A percentile compares a stretch with the other conserved stretches of the same genome.
Conservation (phyloP, 192 early-diverging fungal genomes). For the Phycomyces blakesleeanus region DNA sequence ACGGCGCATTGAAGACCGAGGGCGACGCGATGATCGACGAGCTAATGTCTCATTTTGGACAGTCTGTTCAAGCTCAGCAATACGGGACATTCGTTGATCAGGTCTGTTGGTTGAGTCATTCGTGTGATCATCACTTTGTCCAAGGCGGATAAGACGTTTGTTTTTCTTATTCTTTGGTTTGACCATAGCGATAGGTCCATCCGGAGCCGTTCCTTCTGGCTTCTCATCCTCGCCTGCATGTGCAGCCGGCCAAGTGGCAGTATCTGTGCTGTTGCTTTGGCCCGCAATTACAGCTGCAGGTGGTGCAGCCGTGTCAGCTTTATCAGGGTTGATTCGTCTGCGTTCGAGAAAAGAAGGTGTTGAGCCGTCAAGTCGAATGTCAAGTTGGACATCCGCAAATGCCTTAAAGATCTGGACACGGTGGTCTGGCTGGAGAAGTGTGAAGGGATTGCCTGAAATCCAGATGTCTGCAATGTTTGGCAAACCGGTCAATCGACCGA, state of each 20-base stretch:
- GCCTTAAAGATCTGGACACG: slow-evolving; percentile 46
- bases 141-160: slow-evolving; percentile 30
- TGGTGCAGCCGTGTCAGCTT: neutral
- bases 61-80: slow-evolving; percentile 3
- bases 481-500: slow-evolving; percentile 44
- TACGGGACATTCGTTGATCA: slow-evolving; percentile 16
- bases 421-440: slow-evolving; percentile 41
- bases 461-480: slow-evolving; percentile 49
- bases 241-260: slow-evolving; percentile 3
- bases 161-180: slow-evolving; percentile 20
- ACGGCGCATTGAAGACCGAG: slow-evolving; percentile 13
- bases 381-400: slow-evolving; percentile 38
- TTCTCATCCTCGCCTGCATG: neutral
- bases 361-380: slow-evolving; percentile 47
- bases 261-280: neutral
- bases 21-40: slow-evolving; percentile 12
- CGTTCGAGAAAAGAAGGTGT: slow-evolving; percentile 46
- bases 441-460: slow-evolving; percentile 55
- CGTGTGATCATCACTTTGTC: slow-evolving; percentile 1
- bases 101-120: slow-evolving; percentile 4
- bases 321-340: slow-evolving; percentile 18
- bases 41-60: slow-evolving; percentile 17
- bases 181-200: slow-evolving; percentile 4
- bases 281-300: slow-evolving; percentile 1
- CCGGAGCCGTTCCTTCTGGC: neutral